phyloP scores from a whole-genome alignment of 2,329 filamentous ascomycete species.

The Pestalotiopsis sp. region DNA sequence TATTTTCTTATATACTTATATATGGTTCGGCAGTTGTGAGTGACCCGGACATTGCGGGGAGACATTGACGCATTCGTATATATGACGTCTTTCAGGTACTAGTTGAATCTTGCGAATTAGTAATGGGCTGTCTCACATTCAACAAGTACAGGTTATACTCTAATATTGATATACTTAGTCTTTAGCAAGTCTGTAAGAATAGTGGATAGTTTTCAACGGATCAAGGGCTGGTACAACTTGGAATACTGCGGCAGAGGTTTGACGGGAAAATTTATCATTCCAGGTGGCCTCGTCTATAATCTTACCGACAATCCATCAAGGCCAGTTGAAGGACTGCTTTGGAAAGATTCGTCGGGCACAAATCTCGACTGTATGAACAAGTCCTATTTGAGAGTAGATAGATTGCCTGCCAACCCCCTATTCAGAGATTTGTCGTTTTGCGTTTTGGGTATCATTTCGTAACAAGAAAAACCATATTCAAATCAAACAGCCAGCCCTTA shows the following conservation, averaged over 20 bases:
- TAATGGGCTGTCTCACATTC: not conserved
- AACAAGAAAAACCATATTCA: not conserved
- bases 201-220: not conserved
- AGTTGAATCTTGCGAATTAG: not conserved
- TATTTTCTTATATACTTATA: not conserved
- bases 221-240: not conserved
- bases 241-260: not conserved
- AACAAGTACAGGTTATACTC: not conserved
- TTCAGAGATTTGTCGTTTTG: not conserved
- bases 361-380: not conserved
- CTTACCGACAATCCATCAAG: not conserved
- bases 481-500: not conserved
- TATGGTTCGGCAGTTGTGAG: not conserved
- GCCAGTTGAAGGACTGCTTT: not conserved
- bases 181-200: not conserved
- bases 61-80: not conserved
- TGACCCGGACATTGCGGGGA: conserved; percentile 3
- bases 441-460: conserved; percentile 4
- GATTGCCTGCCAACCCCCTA: not conserved
- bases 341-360: not conserved
- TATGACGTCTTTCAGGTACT: conserved; percentile 8
- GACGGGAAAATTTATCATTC: not conserved
- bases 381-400: not conserved
- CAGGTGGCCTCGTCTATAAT: not conserved
- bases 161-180: not conserved